phyloP scores from a whole-genome alignment of 2,329 filamentous ascomycete genomes.

The Penicillium sp. region DNA sequence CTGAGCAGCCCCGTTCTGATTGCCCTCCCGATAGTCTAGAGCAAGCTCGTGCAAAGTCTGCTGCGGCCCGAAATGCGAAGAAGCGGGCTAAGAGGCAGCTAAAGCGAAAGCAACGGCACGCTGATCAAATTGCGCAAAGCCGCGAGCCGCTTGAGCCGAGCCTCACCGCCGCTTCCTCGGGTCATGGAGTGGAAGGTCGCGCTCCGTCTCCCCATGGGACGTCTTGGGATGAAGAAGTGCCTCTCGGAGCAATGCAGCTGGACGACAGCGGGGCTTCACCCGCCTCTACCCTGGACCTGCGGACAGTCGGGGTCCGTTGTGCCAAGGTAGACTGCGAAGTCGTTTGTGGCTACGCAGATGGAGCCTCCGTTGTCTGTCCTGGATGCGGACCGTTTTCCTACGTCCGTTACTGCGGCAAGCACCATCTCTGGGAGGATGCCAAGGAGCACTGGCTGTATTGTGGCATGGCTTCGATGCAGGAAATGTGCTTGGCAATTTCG shows the following conservation, averaged over 20 bases:
- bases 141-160: neutral
- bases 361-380: slow-evolving; percentile 36
- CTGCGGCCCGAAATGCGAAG: too few relatives aligned
- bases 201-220: slow-evolving; percentile 1
- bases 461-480: slow-evolving; percentile 1
- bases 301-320: slow-evolving; percentile 15
- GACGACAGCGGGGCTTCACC: neutral
- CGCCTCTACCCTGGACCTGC: neutral
- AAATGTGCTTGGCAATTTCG: slow-evolving; percentile 23
- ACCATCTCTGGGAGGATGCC: slow-evolving; percentile 36
- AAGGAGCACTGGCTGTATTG: slow-evolving; percentile 37
- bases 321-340: slow-evolving; percentile 26
- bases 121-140: too few relatives aligned
- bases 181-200: neutral
- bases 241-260: slow-evolving; percentile 3
- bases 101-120: neutral
- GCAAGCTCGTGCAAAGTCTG: slow-evolving; percentile 1
- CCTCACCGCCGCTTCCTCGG: neutral
- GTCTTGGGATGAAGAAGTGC: neutral
- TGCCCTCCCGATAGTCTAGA: neutral
- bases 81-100: neutral
- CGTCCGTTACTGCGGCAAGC: slow-evolving; percentile 39
- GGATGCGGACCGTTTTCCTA: slow-evolving; percentile 40
- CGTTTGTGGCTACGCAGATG: slow-evolving; percentile 33
- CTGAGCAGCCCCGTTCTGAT: neutral